Conservation (phyloP, 495 filamentous ascomycete genomes). For the Talaromyces ruber region DNA sequence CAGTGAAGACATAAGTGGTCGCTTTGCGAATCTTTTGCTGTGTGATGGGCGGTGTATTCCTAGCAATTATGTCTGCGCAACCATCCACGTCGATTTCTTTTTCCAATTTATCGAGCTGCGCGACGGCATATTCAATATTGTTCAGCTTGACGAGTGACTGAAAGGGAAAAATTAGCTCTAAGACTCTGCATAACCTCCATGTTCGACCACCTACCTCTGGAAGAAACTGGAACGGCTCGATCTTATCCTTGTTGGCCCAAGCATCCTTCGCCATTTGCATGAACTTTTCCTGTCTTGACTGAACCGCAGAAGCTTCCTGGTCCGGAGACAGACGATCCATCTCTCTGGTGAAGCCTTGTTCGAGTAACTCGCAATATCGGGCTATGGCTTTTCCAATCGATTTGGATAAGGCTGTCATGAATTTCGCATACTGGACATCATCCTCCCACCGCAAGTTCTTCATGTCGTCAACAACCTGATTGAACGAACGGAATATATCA, state of each 20-base stretch:
- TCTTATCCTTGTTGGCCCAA: slow-evolving; percentile 88
- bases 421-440: slow-evolving; percentile 86
- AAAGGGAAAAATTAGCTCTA: slow-evolving; percentile 7
- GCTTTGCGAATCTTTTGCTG: slow-evolving; percentile 48
- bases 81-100: slow-evolving; percentile 87
- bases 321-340: slow-evolving; percentile 87
- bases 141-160: slow-evolving; percentile 97
- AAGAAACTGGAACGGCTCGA: slow-evolving; percentile 96
- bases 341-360: slow-evolving; percentile 78
- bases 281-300: slow-evolving; percentile 84
- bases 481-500: slow-evolving; percentile 91
- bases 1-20: slow-evolving; percentile 91
- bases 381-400: slow-evolving; percentile 75
- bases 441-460: slow-evolving; percentile 85
- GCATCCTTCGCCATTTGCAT: slow-evolving; percentile 89
- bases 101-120: slow-evolving; percentile 84
- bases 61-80: slow-evolving; percentile 73
- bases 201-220: slow-evolving; percentile 59
- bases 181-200: neutral
- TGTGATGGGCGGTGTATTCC: slow-evolving; percentile 48
- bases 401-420: slow-evolving; percentile 94
- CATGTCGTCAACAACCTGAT: slow-evolving; percentile 79
- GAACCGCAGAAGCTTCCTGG: slow-evolving; percentile 67
- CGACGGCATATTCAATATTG: slow-evolving; percentile 88
- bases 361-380: slow-evolving; percentile 85